These are phyloP conservation scores for Lepidopterella palustris DNA, from an alignment of 495 filamentous ascomycete species.

Conservation along the genomic window DNA sequence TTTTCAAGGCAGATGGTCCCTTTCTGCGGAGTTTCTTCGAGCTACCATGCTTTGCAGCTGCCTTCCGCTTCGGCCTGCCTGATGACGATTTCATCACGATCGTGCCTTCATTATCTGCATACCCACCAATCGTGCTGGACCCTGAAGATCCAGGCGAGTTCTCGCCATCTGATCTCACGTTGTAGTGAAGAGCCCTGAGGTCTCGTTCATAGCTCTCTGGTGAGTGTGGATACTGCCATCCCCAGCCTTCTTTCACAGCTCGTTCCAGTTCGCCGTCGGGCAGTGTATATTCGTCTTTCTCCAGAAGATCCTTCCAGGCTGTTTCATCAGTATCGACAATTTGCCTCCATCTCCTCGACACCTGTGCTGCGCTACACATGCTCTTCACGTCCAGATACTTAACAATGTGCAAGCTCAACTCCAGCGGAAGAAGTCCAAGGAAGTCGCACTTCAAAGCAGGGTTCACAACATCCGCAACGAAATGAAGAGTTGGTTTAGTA, in stretches of 20 bases:
- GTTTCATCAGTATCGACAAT: slow-evolving; percentile 88
- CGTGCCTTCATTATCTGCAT: slow-evolving; percentile 17
- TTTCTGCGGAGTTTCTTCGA: slow-evolving; percentile 46
- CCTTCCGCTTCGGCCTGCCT: slow-evolving; percentile 50
- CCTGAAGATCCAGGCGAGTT: slow-evolving; percentile 16
- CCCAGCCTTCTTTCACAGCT: slow-evolving; percentile 92
- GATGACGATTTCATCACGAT: slow-evolving; percentile 21
- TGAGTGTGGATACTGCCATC: slow-evolving; percentile 87
- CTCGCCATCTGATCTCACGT: slow-evolving; percentile 18
- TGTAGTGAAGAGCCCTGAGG: slow-evolving; percentile 41
- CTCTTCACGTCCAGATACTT: slow-evolving; percentile 81
- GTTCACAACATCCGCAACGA: slow-evolving; percentile 88
- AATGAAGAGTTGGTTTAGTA: slow-evolving; percentile 80
- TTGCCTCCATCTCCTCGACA: slow-evolving; percentile 88
- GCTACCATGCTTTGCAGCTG: slow-evolving; percentile 40
- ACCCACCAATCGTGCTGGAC: slow-evolving; percentile 9
- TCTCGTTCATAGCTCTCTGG: slow-evolving; percentile 73
- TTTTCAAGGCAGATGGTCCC: slow-evolving; percentile 30
- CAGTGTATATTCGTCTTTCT: slow-evolving; percentile 70
- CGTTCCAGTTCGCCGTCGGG: slow-evolving; percentile 77
- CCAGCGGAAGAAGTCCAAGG: slow-evolving; percentile 69
- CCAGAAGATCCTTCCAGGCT: slow-evolving; percentile 90
- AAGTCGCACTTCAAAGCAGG: slow-evolving; percentile 97
- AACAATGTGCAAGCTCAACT: slow-evolving; percentile 81
- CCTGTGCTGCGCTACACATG: slow-evolving; percentile 85